These are phyloP conservation scores for Ogataea nakhonphanomensis DNA, from an alignment of 805 yeast genomes.

Conservation along the genomic window DNA sequence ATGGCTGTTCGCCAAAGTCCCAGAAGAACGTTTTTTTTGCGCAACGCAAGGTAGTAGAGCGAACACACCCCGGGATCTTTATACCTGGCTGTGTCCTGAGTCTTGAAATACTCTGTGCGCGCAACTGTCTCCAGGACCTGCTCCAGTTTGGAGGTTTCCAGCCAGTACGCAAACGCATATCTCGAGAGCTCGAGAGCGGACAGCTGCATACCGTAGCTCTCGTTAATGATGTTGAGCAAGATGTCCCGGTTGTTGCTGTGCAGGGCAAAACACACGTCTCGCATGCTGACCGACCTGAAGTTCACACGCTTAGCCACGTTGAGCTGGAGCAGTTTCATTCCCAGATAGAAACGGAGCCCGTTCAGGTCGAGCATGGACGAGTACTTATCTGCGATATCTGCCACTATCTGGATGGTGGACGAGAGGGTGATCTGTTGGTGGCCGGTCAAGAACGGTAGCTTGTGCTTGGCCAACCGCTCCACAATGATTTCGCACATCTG, in stretches of 20 bases:
- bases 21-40: conserved; percentile 68
- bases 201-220: conserved; percentile 40
- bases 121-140: conserved; percentile 67
- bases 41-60: conserved; percentile 72
- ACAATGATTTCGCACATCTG: conserved; percentile 44
- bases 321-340: conserved; percentile 60
- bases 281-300: conserved; percentile 50
- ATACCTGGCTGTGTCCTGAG: conserved; percentile 40
- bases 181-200: conserved; percentile 60
- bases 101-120: conserved; percentile 54
- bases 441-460: conserved; percentile 79
- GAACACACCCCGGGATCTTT: conserved; percentile 73
- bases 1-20: conserved; percentile 81
- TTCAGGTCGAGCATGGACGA: conserved; percentile 51
- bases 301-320: conserved; percentile 32
- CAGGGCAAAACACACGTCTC: conserved; percentile 86
- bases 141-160: conserved; percentile 41
- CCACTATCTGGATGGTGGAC: conserved; percentile 62
- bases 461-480: conserved; percentile 57
- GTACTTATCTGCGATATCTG: conserved; percentile 46
- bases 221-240: conserved; percentile 48
- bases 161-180: conserved; percentile 74
- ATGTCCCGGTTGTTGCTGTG: conserved; percentile 77
- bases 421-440: conserved; percentile 87
- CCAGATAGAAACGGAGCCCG: conserved; percentile 69